Base-by-base conservation (phyloP, 768 basidiomycete genomes). In the Pleurotus tuber-regium region DNA sequence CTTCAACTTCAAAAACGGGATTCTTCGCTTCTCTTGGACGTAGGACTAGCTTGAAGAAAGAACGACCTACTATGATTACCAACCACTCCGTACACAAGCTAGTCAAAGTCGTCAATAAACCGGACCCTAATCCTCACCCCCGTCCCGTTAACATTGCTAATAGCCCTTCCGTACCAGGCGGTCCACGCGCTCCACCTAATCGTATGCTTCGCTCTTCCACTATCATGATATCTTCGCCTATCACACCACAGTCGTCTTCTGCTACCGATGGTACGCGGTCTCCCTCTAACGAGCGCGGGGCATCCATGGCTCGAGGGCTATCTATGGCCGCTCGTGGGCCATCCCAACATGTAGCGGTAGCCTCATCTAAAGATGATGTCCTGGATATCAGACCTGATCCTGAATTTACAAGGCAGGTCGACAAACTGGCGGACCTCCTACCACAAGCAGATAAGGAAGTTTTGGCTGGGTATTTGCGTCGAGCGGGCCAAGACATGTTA, bases 11-110 rank as follows among this genome's bases (percentile, higher is more conserved):
- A 14, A 36, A 18, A n/a, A 77, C 79, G 8, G 79, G 76, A 30
- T 90, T 91, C 68, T 87, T 92, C 62, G 73, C 89, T 3, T 84
- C 87, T 0, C 75, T 92, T 12, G 86, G 87, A 10, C 76, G 89
- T 21, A 89, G 83, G 62, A 73, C 80, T 18, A 90, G 89, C 61
- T 56, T 76, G 28, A 76, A 68, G 65, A 70, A 64, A 64, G 74
- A 61, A 54, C 65, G 53, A 24, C 59, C 57, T 16, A 47, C 56
- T 14, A 19, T 30, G 18, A 12, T 41, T 24, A 26, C 66, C 44
- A 50, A 67, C 5, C 69, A 73, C 29, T 69, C 66, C 14, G 54
- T 56, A 5, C 71, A 71, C 47, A 58, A 65, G 4, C 63, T 77
- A 4, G 65, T 66, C 12, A 79, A 70, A 56, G 68, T 59, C 16